Evolutionary conservation across 306 rosid genomes (phyloP).

Genomic region (Ziziphus jujuba): DNA sequence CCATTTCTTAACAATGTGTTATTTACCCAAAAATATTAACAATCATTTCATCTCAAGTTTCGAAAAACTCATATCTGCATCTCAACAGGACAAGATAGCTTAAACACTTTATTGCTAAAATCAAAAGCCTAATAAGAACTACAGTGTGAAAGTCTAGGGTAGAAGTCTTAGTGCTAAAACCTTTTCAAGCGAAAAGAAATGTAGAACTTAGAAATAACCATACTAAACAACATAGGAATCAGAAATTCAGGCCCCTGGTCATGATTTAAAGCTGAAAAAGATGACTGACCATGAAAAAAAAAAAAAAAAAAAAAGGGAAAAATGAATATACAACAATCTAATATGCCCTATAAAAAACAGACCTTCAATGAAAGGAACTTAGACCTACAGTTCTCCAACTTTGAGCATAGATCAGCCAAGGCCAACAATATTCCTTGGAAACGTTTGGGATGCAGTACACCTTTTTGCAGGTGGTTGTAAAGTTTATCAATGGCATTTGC

Average conservation of each 20-base stretch:
- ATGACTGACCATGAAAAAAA: slow-evolving; percentile 7
- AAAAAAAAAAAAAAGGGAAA: slow-evolving; percentile 1
- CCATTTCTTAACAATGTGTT: no score
- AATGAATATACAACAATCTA: slow-evolving; percentile 11
- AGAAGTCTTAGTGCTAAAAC: not conserved
- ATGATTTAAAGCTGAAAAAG: slow-evolving; percentile 15
- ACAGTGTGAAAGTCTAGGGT: not conserved
- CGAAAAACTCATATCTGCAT: no score
- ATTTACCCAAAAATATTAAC: no score
- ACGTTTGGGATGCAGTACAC: slow-evolving; percentile 54
- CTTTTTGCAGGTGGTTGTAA: slow-evolving; percentile 59
- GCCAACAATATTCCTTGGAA: slow-evolving; percentile 78
- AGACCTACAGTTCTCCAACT: slow-evolving; percentile 88
- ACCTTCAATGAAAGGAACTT: slow-evolving; percentile 82
- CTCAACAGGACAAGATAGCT: not conserved
- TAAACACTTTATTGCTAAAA: not conserved
- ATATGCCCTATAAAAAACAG: slow-evolving; percentile 31
- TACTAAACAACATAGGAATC: not conserved
- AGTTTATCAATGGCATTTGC: slow-evolving; percentile 90
- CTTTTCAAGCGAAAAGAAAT: no score
- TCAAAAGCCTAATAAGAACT: not conserved
- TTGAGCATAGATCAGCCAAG: slow-evolving; percentile 85
- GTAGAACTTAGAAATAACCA: not conserved
- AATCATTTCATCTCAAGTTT: no score
- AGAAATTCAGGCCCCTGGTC: slow-evolving; percentile 12